A percentile compares a stretch with the other conserved stretches of the same genome.
These are phyloP conservation scores for Pholiota adiposa DNA, from an alignment of 1,284 basidiomycete genomes.

Conservation along the genomic window DNA sequence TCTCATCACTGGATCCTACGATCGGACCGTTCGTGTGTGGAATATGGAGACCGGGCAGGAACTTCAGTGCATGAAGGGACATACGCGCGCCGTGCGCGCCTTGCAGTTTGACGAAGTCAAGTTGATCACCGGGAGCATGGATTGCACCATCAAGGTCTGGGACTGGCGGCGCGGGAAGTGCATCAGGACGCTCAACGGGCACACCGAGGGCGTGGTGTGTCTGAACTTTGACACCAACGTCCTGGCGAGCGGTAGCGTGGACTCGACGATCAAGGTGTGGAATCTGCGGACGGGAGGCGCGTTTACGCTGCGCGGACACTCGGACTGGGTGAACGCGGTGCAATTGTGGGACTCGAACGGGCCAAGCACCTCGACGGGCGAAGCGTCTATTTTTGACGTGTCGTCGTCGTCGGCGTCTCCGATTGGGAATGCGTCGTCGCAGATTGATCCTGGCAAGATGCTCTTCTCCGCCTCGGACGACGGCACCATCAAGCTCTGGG, in stretches of 20 bases:
- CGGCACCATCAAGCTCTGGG: conserved; percentile 93
- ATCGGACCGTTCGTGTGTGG: conserved; percentile 95
- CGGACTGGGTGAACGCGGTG: conserved; percentile 97
- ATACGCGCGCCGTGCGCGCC: conserved; percentile 89
- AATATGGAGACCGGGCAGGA: conserved; percentile 92
- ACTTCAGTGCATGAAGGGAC: conserved; percentile 85
- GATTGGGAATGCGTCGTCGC: conserved; percentile 36
- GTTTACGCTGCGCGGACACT: conserved; percentile 91
- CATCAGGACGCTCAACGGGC: conserved; percentile 85
- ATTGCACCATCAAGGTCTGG: conserved; percentile 95
- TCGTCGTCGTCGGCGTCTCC: conserved; percentile 31
- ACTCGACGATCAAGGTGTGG: conserved; percentile 93
- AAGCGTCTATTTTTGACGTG: conserved; percentile 40
- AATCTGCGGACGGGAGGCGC: conserved; percentile 93
- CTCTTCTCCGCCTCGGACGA: conserved; percentile 98
- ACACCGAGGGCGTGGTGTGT: conserved; percentile 91
- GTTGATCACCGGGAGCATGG: conserved; percentile 97
- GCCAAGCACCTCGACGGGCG: conserved; percentile 41
- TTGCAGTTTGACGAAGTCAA: conserved; percentile 97
- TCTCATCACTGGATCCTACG: conserved; percentile 97
- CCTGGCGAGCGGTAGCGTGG: conserved; percentile 89
- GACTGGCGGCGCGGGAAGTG: conserved; percentile 96
- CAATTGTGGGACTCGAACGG: conserved; percentile 86
- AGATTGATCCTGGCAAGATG: conserved; percentile 86
- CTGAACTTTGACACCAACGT: conserved; percentile 93